phyloP scores from a whole-genome alignment of 2,329 filamentous ascomycete species.

The Aspergillus phoenicis region DNA sequence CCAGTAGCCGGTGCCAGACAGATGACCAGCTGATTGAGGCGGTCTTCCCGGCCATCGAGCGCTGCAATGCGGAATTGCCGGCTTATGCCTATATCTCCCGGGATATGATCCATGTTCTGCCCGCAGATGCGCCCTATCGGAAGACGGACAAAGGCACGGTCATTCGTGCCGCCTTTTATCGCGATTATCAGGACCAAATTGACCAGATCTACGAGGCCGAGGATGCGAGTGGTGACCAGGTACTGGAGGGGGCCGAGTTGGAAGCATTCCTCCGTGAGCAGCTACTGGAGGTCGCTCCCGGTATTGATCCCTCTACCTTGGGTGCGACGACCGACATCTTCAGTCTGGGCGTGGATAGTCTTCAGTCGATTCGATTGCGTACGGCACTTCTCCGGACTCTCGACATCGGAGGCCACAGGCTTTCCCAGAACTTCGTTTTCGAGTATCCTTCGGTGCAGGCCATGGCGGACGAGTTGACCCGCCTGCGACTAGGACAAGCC shows the following conservation, averaged over 20 bases:
- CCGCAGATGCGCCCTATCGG: conserved; percentile 19
- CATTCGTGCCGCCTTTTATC: conserved; percentile 28
- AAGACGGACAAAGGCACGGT: conserved; percentile 31
- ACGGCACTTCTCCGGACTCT: conserved; percentile 18
- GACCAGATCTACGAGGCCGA: conserved; percentile 22
- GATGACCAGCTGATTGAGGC: conserved; percentile 52
- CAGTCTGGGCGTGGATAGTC: conserved; percentile 25
- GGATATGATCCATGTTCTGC: conserved; percentile 27
- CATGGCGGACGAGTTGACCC: conserved; percentile 19
- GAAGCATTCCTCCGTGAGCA: conserved; percentile 20
- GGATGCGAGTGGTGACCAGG: conserved; percentile 15
- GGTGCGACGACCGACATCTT: conserved; percentile 24
- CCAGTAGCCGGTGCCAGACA: conserved; percentile 41
- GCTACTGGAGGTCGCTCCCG: conserved; percentile 43
- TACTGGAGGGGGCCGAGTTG: conserved; percentile 20
- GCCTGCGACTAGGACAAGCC: not conserved
- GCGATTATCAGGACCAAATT: conserved; percentile 23
- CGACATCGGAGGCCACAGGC: not conserved
- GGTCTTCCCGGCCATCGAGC: conserved; percentile 54
- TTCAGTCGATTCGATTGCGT: conserved; percentile 26
- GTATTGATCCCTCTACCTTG: conserved; percentile 14
- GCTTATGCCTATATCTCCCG: conserved; percentile 34
- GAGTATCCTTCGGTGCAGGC: conserved; percentile 24
- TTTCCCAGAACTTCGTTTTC: conserved; percentile 9
- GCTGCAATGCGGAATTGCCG: conserved; percentile 54